Conservation (phyloP, 441 rosid species). For the Metrosideros polymorpha region DNA sequence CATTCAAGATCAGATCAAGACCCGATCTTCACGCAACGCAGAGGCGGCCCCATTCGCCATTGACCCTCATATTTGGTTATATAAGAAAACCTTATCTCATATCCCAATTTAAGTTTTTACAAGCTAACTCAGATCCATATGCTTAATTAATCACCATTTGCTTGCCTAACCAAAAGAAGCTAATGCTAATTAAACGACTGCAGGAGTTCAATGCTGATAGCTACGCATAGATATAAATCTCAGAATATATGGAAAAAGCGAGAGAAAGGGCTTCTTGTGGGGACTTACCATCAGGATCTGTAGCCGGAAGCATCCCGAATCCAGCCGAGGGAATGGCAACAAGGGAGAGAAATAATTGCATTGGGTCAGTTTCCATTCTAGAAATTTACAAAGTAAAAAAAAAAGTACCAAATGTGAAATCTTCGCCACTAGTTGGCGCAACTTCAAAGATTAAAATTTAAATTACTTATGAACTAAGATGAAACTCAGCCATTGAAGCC, state of each 20-base stretch:
- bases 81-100: neutral
- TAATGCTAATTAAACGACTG: neutral
- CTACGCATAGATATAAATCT: neutral
- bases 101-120: neutral
- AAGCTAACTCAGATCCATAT: neutral
- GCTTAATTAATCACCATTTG: neutral
- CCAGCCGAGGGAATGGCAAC: conserved; percentile 1
- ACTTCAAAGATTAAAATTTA: neutral
- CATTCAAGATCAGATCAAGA: neutral
- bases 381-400: neutral
- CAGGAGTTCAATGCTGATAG: neutral
- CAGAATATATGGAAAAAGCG: neutral
- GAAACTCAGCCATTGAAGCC: neutral
- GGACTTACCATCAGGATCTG: conserved; percentile 80
- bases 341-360: neutral
- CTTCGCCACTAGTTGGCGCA: neutral
- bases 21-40: neutral
- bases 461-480: neutral
- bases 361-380: neutral
- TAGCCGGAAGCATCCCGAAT: conserved; percentile 6
- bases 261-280: neutral
- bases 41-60: neutral
- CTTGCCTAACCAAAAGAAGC: neutral
- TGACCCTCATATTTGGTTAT: neutral
- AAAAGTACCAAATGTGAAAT: neutral